A percentile compares a stretch with the other conserved stretches of the same genome.
These are phyloP conservation scores for Harringtonia aguacate DNA, from an alignment of 2,329 filamentous ascomycete species.

Conservation along the genomic window DNA sequence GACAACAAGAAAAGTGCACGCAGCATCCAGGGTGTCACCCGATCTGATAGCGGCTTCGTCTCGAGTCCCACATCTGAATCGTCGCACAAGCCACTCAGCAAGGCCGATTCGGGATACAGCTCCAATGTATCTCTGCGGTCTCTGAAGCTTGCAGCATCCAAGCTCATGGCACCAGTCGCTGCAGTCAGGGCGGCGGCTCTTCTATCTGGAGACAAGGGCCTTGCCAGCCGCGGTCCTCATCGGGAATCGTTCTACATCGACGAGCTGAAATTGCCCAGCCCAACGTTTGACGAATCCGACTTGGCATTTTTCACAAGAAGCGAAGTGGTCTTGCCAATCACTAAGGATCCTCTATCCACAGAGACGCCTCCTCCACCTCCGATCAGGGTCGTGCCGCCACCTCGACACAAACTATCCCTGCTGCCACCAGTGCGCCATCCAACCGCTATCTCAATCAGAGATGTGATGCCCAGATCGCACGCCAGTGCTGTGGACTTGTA, in stretches of 20 bases:
- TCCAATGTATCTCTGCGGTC: constrained; percentile 49
- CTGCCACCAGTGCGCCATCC: too few relatives aligned
- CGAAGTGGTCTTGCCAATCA: not conserved
- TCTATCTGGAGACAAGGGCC: not conserved
- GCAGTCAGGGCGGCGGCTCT: constrained; percentile 11
- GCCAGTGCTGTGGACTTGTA: too few relatives aligned
- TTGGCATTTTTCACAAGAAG: not conserved
- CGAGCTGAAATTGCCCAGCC: constrained; percentile 11
- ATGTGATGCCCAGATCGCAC: too few relatives aligned
- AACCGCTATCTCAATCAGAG: too few relatives aligned
- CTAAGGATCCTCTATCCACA: too few relatives aligned
- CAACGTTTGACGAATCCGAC: not conserved
- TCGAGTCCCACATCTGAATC: constrained; percentile 32
- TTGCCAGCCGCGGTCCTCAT: not conserved
- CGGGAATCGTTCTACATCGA: constrained; percentile 6
- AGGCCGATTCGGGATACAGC: constrained; percentile 51
- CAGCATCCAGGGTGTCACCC: constrained; percentile 17
- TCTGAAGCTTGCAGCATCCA: constrained; percentile 24
- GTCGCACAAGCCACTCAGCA: constrained; percentile 35
- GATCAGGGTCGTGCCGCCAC: too few relatives aligned
- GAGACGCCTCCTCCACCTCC: too few relatives aligned
- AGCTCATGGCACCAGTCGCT: constrained; percentile 16
- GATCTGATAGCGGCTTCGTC: constrained; percentile 39
- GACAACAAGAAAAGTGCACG: constrained; percentile 1
- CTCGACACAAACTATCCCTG: too few relatives aligned